These are phyloP conservation scores for Mycena crocata DNA, from an alignment of 768 basidiomycete genomes.

Conservation along the genomic window DNA sequence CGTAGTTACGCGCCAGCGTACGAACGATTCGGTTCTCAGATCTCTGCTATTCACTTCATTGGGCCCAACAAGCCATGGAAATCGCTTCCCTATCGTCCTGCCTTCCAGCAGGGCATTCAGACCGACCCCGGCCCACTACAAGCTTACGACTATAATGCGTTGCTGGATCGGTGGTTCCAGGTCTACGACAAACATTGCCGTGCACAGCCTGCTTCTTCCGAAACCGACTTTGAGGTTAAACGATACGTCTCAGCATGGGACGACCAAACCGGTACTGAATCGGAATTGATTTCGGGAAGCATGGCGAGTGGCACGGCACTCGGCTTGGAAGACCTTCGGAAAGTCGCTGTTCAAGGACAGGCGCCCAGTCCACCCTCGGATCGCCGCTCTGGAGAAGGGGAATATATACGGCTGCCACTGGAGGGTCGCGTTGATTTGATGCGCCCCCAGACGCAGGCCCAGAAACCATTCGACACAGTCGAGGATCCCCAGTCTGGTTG, in stretches of 20 bases:
- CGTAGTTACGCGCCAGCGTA: slow-evolving; percentile 95
- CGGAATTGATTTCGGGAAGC: slow-evolving; percentile 34
- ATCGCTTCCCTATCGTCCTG: slow-evolving; percentile 74
- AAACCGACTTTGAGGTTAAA: slow-evolving; percentile 68
- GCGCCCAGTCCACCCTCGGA: slow-evolving; percentile 38
- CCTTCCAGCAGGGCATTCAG: slow-evolving; percentile 50
- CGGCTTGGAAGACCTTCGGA: slow-evolving; percentile 73
- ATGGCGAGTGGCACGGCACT: slow-evolving; percentile 49
- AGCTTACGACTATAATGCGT: slow-evolving; percentile 81
- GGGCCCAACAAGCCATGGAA: slow-evolving; percentile 97
- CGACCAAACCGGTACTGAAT: slow-evolving; percentile 41
- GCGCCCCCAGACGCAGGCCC: slow-evolving; percentile 57
- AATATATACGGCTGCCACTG: slow-evolving; percentile 85
- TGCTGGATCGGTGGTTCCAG: slow-evolving; percentile 91
- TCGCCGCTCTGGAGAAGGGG: slow-evolving; percentile 62
- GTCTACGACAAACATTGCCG: slow-evolving; percentile 93
- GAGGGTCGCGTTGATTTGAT: slow-evolving; percentile 92
- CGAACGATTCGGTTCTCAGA: slow-evolving; percentile 89
- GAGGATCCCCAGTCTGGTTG: slow-evolving; percentile 10
- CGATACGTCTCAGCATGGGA: slow-evolving; percentile 86
- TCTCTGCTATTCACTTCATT: slow-evolving; percentile 92
- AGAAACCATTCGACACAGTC: slow-evolving; percentile 31
- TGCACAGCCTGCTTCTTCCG: slow-evolving; percentile 57
- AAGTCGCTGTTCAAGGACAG: slow-evolving; percentile 70
- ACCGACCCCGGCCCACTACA: slow-evolving; percentile 42